Evolutionary conservation across 768 basidiomycete genomes (phyloP), one percentile per base, ranked within the genome.

Genomic region (Tulasnella sp.): DNA sequence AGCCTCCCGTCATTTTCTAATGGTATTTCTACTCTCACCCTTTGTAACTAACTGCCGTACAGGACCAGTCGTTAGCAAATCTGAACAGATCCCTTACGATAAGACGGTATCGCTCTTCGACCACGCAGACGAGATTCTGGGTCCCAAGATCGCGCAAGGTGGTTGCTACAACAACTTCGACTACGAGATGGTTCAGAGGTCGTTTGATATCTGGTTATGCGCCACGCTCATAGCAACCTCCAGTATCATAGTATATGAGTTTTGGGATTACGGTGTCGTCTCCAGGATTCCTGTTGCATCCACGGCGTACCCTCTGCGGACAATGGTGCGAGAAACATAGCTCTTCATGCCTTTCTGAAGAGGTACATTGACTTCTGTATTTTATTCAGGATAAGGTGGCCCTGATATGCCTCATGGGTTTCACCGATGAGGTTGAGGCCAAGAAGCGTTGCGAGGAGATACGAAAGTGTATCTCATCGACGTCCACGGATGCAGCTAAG

Each of bases 301-400:
- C 24, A 51, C 38, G n/a, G 59, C 59, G 12, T 60, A 34, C 30
- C 3, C 30, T 19, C 49, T 42, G 41, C 50, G 50, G 19, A 52
- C n/a, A 19, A 52, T 11, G 19, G 50, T 52, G 4, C n/a, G 50
- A 31, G n/a, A n/a, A n/a, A 38, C 34, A 38, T 38, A 38, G 5
- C 34, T 5, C 5, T 15, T 15, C 7, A 7, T 38, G 34, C 7
- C 34, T 38, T 15, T 5, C 5, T 38, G 34, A 5, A 38, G 15
- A 7, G n/a, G n/a, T n/a, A n/a, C 15, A 38, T 38, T 38, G 34
- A 38, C 15, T 7, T 38, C 15, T 5, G 7, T 15, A 38, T 38
- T 38, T 38, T 38, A 5, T 7, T 15, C 34, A 38, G 34, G 34
- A 38, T 15, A 38, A 38, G 15, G 15, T 38, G 7, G 34, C 34